Conservation (phyloP, 2,329 filamentous ascomycete genomes). For the Ascosphaera pollenicola region DNA sequence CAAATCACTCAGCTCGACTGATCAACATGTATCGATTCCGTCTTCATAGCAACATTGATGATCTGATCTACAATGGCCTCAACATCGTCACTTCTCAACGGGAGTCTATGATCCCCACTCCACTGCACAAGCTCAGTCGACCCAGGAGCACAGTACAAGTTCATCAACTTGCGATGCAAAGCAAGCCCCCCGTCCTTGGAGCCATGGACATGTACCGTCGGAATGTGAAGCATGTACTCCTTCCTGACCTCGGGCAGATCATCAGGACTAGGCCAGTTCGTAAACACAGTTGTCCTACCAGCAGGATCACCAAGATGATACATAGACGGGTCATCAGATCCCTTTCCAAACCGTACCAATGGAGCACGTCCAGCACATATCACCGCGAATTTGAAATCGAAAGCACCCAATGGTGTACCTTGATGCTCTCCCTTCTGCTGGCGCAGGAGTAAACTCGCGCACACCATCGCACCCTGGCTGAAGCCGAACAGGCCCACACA, state of each 20-base stretch:
- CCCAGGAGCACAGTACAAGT: conserved; percentile 35
- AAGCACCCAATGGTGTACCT: not conserved
- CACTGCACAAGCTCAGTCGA: conserved; percentile 42
- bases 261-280: no score
- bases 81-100: conserved; percentile 46
- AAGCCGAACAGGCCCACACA: conserved; percentile 44
- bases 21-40: no score
- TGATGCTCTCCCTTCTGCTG: conserved; percentile 3
- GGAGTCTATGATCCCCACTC: conserved; percentile 50
- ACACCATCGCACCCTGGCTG: conserved; percentile 43
- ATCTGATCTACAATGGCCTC: conserved; percentile 30
- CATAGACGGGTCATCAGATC: no score
- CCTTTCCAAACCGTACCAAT: conserved; percentile 1
- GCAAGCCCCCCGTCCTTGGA: conserved; percentile 35
- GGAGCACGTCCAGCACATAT: conserved; percentile 5
- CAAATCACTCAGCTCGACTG: no score
- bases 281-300: not conserved
- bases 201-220: conserved; percentile 49
- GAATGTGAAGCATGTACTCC: conserved; percentile 14
- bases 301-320: conserved; percentile 13
- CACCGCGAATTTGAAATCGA: conserved; percentile 4
- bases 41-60: conserved; percentile 22
- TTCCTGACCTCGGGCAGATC: no score
- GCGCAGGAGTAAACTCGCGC: conserved; percentile 32
- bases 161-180: conserved; percentile 32